Evolutionary conservation across 2,329 filamentous ascomycete species (phyloP).

Genomic region (Alternaria viburni): DNA sequence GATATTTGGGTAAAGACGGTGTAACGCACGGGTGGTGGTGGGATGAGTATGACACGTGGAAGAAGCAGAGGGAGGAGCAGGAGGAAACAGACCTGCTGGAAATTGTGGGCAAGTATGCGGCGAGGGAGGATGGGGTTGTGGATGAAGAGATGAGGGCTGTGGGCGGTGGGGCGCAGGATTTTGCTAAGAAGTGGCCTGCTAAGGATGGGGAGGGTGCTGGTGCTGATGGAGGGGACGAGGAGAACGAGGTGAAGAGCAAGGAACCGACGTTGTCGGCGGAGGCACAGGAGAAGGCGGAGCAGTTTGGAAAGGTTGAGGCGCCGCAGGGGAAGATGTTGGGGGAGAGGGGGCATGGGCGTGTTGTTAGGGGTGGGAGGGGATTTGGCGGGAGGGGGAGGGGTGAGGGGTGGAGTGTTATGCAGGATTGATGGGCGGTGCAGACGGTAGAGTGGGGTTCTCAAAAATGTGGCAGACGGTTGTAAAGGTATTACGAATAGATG

Average conservation of each 20-base stretch:
- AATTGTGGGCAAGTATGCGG: constrained; percentile 31
- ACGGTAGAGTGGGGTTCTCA: background rate
- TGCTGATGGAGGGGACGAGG: background rate
- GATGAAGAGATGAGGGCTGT: constrained; percentile 40
- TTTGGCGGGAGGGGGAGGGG: constrained; percentile 12
- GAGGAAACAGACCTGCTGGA: constrained; percentile 27
- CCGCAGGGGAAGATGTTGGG: constrained; percentile 29
- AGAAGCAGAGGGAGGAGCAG: constrained; percentile 27
- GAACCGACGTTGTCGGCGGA: background rate
- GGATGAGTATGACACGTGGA: constrained; percentile 54
- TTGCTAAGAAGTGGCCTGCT: constrained; percentile 35
- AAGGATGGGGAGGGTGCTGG: background rate
- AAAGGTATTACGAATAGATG: background rate
- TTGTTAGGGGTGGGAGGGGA: constrained; percentile 19
- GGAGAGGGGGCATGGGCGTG: constrained; percentile 38
- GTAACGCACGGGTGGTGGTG: constrained; percentile 62
- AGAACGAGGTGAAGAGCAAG: background rate
- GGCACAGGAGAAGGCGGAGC: constrained; percentile 5
- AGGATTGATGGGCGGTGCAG: constrained; percentile 5
- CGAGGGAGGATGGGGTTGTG: constrained; percentile 24
- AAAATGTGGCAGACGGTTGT: background rate
- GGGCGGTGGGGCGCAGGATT: constrained; percentile 41
- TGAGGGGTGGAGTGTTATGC: constrained; percentile 28
- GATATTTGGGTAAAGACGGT: constrained; percentile 59
- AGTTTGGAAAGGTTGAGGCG: constrained; percentile 13